Percentiles rank a stretch among this genome's conserved stretches.
Evolutionary conservation across 305 asterid species (phyloP).

Genomic region (Fraxinus nigra): DNA sequence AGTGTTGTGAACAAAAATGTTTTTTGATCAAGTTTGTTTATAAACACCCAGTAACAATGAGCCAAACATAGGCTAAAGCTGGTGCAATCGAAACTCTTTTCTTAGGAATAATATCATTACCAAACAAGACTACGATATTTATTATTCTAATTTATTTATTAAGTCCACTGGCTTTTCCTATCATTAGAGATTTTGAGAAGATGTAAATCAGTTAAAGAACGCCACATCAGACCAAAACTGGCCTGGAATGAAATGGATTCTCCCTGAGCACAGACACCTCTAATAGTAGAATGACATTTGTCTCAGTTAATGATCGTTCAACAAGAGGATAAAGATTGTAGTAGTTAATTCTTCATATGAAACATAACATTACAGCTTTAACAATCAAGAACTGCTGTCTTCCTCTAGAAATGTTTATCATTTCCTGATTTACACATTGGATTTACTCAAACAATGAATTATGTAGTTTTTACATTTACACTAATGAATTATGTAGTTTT

Average conservation of each 20-base stretch:
- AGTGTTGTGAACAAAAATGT: background rate
- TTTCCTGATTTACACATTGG: background rate
- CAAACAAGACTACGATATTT: background rate
- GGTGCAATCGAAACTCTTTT: slow-evolving; percentile 1
- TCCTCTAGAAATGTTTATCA: background rate
- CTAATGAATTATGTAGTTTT: background rate
- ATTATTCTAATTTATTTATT: background rate
- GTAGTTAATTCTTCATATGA: background rate
- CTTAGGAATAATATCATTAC: slow-evolving; percentile 3
- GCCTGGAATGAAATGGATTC: background rate
- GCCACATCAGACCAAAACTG: background rate
- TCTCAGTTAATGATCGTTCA: background rate
- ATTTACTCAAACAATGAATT: background rate
- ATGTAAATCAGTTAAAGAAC: background rate
- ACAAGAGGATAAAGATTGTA: background rate
- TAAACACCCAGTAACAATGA: background rate
- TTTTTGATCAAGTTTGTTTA: background rate
- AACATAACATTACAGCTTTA: background rate
- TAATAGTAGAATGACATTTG: background rate
- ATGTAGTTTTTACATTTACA: background rate
- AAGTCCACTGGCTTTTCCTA: background rate
- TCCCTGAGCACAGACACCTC: background rate
- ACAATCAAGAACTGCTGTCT: slow-evolving; percentile 7
- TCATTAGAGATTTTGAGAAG: background rate
- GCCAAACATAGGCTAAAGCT: background rate